Evolutionary conservation across 2,329 filamentous ascomycete genomes (phyloP), one percentile per base, ranked within the genome.

Genomic region (Penicillium sp.): DNA sequence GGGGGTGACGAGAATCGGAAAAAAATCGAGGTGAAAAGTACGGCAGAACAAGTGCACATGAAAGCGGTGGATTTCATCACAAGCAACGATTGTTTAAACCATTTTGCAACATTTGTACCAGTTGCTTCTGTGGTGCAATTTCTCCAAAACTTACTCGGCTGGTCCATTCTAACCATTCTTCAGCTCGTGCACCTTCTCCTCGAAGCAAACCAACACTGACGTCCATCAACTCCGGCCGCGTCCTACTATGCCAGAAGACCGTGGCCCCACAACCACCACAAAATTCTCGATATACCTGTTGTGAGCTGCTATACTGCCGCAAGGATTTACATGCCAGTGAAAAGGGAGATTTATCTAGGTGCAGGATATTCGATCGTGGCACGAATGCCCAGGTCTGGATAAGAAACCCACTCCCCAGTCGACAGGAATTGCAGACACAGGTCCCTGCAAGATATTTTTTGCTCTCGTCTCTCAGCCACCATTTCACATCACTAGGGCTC

Each of bases 311-410:
- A 52, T 81, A 81, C 9, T 54, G 64, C 35, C 68, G 69, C 39
- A 80, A 57, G 1, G 72, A 71, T 0, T 67, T 68, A 16, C 60
- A 50, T 0, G 62, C 54, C 2, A 72, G 61, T 9, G 50, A 40
- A 3, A 68, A 41, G 1, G 59, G 51, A 13, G 54, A 51, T 10
- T 61, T 51, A 32, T 68, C 44, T 20, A 59, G 43, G 16, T 75
- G 65, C 12, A 67, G 59, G 36, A 85, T 76, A 49, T 81, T 79
- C 1, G 62, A 57, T n/a, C 69, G 67, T 1, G 79, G 78, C 0
- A 84, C 63, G 52, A 84, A 85, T 0, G 76, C 70, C 81, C 81
- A 85, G 0, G 73, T 65, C 48, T 82, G 74, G 31, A 84, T 72
- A 39, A 83, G 77, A 46, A 77, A 80, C 2, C 80, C 80, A 1